Evolutionary conservation across 2,329 filamentous ascomycete genomes (phyloP).

Genomic region (Fusarium concolor): DNA sequence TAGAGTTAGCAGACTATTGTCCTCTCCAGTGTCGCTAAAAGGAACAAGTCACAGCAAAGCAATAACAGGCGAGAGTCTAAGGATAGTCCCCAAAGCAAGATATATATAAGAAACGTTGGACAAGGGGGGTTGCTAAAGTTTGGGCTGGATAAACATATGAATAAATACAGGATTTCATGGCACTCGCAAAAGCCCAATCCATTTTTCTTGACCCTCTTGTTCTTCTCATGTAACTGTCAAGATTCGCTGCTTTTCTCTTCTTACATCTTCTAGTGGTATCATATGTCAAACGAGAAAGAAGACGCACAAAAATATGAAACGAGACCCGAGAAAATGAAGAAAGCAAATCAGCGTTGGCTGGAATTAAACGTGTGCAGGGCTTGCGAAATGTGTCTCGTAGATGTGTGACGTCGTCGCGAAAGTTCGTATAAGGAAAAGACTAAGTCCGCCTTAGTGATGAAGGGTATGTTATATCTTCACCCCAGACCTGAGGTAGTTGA

Average conservation of each 20-base stretch:
- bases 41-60: not conserved
- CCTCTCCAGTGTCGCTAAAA: not conserved
- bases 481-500: slow-evolving; percentile 1
- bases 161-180: slow-evolving; percentile 37
- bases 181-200: slow-evolving; percentile 13
- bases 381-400: slow-evolving; percentile 41
- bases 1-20: not conserved
- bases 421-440: slow-evolving; percentile 29
- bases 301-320: slow-evolving; percentile 28
- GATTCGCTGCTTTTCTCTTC: slow-evolving; percentile 42
- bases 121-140: slow-evolving; percentile 16
- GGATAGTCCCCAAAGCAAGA: not conserved
- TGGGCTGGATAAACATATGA: slow-evolving; percentile 30
- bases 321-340: slow-evolving; percentile 39
- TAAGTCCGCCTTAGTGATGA: slow-evolving; percentile 11
- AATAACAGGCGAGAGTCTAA: not conserved
- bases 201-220: slow-evolving; percentile 20
- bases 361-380: slow-evolving; percentile 42
- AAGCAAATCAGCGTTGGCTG: slow-evolving; percentile 41
- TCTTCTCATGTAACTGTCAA: slow-evolving; percentile 32
- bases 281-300: slow-evolving; percentile 41
- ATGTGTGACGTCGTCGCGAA: slow-evolving; percentile 33
- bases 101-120: slow-evolving; percentile 5
- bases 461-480: slow-evolving; percentile 16
- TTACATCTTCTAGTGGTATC: slow-evolving; percentile 49